A percentile compares a stretch with the other conserved stretches of the same genome.
Evolutionary conservation across 75 land plant genomes (phyloP).

Genomic region (Cryptomeria japonica): DNA sequence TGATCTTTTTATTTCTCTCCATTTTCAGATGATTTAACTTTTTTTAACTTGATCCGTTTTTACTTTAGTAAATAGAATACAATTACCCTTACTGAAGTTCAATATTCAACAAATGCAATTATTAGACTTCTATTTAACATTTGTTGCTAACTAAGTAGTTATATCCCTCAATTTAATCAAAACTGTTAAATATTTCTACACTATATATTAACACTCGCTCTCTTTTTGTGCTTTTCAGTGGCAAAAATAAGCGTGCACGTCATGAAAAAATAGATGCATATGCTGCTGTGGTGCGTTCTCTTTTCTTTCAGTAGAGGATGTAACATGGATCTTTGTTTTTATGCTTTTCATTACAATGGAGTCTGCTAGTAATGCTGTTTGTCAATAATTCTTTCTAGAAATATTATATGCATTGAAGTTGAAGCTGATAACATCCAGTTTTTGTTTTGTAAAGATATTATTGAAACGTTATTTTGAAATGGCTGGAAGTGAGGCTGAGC

Average conservation of each 20-base stretch:
- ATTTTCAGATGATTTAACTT: too few species aligned
- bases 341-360: not conserved
- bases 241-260: conserved; percentile 62
- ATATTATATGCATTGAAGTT: not conserved
- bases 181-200: not conserved
- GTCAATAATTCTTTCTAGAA: not conserved
- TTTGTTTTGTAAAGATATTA: conserved; percentile 35
- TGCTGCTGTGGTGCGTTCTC: conserved; percentile 73
- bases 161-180: not conserved
- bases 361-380: not conserved
- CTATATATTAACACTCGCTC: not conserved
- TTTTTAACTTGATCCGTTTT: too few species aligned
- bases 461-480: conserved; percentile 57
- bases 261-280: conserved; percentile 70
- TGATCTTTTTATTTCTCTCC: too few species aligned
- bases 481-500: conserved; percentile 49
- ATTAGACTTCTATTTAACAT: not conserved
- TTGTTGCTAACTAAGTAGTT: not conserved
- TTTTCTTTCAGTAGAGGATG: conserved; percentile 1
- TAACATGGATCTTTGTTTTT: not conserved
- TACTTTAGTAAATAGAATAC: too few species aligned
- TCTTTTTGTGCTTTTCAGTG: conserved; percentile 47
- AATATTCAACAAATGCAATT: not conserved
- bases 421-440: not conserved
- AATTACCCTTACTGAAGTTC: not conserved